Evolutionary conservation across 148 eudicot species (phyloP), one percentile per base, ranked within the genome.

Genomic region (Amaranthus hypochondriacus): DNA sequence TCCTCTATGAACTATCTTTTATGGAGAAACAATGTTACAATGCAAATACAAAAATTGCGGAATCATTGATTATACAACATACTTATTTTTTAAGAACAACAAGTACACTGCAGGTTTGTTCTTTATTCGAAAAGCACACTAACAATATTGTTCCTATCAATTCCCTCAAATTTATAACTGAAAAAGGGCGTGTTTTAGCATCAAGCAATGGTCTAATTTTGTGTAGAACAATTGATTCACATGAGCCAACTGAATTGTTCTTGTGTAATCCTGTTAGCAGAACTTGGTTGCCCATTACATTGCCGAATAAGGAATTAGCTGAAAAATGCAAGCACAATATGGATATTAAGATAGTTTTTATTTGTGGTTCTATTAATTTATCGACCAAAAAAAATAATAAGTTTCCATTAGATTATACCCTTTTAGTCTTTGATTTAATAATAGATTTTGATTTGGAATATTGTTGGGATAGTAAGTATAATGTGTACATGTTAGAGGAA

Each of bases 371-470:
- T 28, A 28, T 28, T 28, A 51, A 46, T 52, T 43, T 2, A 44
- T 52, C 21, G 2, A 18, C 9, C 48, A 12, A 49, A 1, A 50
- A 39, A 4, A 15, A 49, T 12, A 9, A 6, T 3, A 69, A 76
- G 1, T 76, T 76, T 53, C 73, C 74, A 1, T 69, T 76, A 48
- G 79, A 76, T 62, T 76, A 52, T 51, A 70, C 47, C 2, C 6
- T 76, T 2, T 18, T 76, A 11, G 12, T 76, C 5, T 69, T 76
- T 2, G 39, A 28, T 28, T 28, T 28, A 28, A 5, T 12, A 1
- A 0, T 13, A 0, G 15, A 15, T 18, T 18, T 18, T 63, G 21
- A 14, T 42, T 0, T 2, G 0, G 9, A 43, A 18, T 18, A 18
- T 2, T 3, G n/a, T 7, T 70, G 73, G 73, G 0, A 4, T 4